Base-by-base conservation (phyloP, 306 rosid species). In the Echinosophora koreensis region DNA sequence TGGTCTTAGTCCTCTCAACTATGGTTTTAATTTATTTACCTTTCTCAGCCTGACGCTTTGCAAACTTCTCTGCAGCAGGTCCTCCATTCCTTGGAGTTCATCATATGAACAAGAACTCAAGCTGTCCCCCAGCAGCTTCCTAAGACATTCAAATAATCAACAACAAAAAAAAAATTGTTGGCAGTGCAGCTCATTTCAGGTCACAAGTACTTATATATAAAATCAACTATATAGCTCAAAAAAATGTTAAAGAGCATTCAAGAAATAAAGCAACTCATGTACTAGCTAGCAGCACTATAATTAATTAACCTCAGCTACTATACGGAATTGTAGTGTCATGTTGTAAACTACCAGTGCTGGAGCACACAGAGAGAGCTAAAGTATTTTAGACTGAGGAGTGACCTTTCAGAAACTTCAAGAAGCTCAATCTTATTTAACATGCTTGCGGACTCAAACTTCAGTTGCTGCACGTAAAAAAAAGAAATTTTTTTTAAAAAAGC, bases 91-190 rank as follows among this genome's bases (percentile, higher is more conserved):
- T 9, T 71, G 60, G n/a, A 93, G 78, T 77, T 93, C 96, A 50
- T 85, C 80, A 34, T 42, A 14, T 30, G 92, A 82, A 68, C 92
- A 89, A 3, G 79, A 66, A 82, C 55, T 72, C 77, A 85, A 58
- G 32, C 54, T 84, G 51, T 78, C 69, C 63, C 94, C 97, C 82
- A 86, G 60, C 64, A 90, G 77, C 84, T 77, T 87, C 89, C 97
- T 92, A 77, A 77, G 16, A 71, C 27, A 60, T 35, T 37, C 58
- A 80, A 63, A 72, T 32, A 38, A 46, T 67, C 30, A 18, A 28
- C 8, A 46, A 54, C 32, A 34, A 71, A 15, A 5, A 46, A 54
- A 39, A 39, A 71, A 15, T 5, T 55, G 1, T 56, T 8, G 60
- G 28, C n/a, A 69, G 47, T 14, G 18, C 17, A 12, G n/a, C n/a